A percentile compares a stretch with the other conserved stretches of the same genome.
Evolutionary conservation across 139 green algal genomes (phyloP).

Genomic region (Yamagishiella unicocca): DNA sequence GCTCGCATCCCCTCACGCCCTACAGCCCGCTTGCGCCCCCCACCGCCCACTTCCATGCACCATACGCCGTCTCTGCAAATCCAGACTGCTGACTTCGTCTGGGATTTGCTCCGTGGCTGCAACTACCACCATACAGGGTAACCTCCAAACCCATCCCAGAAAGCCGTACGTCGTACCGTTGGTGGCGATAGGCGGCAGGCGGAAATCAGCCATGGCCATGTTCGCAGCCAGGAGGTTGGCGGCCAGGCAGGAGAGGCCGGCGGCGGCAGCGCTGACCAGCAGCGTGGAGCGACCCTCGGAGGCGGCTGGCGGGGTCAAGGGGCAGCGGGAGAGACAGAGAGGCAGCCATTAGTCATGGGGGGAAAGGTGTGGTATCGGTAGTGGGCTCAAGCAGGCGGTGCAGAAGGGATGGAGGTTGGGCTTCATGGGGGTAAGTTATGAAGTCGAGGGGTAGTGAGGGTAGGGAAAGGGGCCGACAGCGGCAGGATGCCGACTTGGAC

Average conservation of each 20-base stretch:
- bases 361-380: too few relatives aligned
- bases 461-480: neutral
- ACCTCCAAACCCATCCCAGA: too few relatives aligned
- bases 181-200: conserved; percentile 80
- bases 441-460: neutral
- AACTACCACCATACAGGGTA: too few relatives aligned
- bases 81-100: too few relatives aligned
- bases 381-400: too few relatives aligned
- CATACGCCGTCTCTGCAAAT: too few relatives aligned
- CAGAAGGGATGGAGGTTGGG: neutral
- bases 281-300: neutral
- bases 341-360: too few relatives aligned
- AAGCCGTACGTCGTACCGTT: too few relatives aligned
- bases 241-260: neutral
- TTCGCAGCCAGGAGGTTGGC: conserved; percentile 34
- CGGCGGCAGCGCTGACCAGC: neutral
- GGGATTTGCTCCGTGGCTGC: too few relatives aligned
- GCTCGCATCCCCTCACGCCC: too few relatives aligned
- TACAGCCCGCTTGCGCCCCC: too few relatives aligned
- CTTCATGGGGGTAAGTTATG: neutral
- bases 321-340: neutral
- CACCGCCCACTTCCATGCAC: too few relatives aligned
- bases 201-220: conserved; percentile 68
- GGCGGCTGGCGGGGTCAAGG: neutral
- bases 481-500: neutral